These are phyloP conservation scores for Houttuynia cordata DNA, from an alignment of 164 flowering plant species.

Conservation along the genomic window DNA sequence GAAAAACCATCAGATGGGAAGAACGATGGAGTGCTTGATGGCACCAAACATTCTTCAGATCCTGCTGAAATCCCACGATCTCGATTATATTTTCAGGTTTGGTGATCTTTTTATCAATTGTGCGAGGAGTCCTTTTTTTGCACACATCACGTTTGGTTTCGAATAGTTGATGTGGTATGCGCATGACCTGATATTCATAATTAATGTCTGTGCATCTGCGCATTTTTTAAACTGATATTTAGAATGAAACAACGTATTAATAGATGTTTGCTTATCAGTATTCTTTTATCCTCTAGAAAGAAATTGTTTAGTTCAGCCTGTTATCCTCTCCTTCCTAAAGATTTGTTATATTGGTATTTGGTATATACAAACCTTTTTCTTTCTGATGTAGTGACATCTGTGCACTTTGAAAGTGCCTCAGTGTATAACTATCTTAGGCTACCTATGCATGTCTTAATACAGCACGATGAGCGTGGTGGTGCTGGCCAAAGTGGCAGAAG, in stretches of 20 bases:
- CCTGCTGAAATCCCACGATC: slow-evolving; percentile 41
- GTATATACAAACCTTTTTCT: slow-evolving; percentile 22
- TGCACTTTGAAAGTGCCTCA: slow-evolving; percentile 30
- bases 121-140: background rate
- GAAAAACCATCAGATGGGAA: slow-evolving; percentile 30
- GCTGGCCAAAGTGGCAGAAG: slow-evolving; percentile 62
- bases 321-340: slow-evolving; percentile 6
- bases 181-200: too few species aligned
- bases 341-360: slow-evolving; percentile 21
- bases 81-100: slow-evolving; percentile 55
- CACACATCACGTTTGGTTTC: too few species aligned
- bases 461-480: slow-evolving; percentile 85
- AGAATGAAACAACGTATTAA: too few species aligned
- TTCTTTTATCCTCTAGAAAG: too few species aligned
- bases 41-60: slow-evolving; percentile 24
- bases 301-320: too few species aligned
- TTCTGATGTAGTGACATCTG: slow-evolving; percentile 28
- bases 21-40: slow-evolving; percentile 18
- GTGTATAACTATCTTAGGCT: slow-evolving; percentile 60
- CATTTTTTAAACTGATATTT: too few species aligned
- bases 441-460: slow-evolving; percentile 71
- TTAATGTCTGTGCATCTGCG: too few species aligned
- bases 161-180: too few species aligned
- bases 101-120: slow-evolving; percentile 1
- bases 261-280: too few species aligned